Base-by-base conservation (phyloP, 2,329 filamentous ascomycete species). In the Aspergillus quadrilineatus region DNA sequence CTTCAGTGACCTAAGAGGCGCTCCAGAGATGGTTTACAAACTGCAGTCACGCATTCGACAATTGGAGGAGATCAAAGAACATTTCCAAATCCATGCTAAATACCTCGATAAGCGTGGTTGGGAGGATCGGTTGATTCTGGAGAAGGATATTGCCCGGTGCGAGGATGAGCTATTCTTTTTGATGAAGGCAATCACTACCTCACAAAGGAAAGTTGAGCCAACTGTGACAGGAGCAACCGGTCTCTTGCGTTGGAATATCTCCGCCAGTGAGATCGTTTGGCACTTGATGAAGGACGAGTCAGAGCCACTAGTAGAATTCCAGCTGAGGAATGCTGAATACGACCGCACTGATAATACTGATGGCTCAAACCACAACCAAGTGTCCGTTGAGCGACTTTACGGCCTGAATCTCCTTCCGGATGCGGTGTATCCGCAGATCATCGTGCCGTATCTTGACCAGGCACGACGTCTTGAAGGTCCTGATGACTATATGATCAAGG, bases 91-190 rank as follows among this genome's bases (percentile, higher is more conserved):
- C 55, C 91, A 97, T 71, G 88, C 91, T 34, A 89, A 89, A 66
- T 89, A 89, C 58, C 82, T 99, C 28, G 93, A 97, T 73, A 87
- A 87, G 67, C 86, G 89, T 68, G 92, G 92, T 12, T 97, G 93
- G 92, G 86, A 94, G 69, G 93, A 97, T 69, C 85, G 92, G 34
- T 80, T 97, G 57, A 78, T 87, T n/a, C 82, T 99, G 43, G 94
- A 99, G 69, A 88, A 89, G 50, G 94, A 99, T 69, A 79, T 99
- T 50, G 85, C 90, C 8, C 86, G 86, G 17, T 97, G 91, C 67
- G 94, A 97, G 72, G 94, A 99, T 67, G 95, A 99, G 73, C 77
- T 99, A 7, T 99, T 99, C 81, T 99, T 99, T 77, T 89, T 99
- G 80, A 97, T 99, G 94, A 97, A 99, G 68, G 95, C 94, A 39